Base-by-base conservation (phyloP, 305 asterid species). In the Striga hermonthica region DNA sequence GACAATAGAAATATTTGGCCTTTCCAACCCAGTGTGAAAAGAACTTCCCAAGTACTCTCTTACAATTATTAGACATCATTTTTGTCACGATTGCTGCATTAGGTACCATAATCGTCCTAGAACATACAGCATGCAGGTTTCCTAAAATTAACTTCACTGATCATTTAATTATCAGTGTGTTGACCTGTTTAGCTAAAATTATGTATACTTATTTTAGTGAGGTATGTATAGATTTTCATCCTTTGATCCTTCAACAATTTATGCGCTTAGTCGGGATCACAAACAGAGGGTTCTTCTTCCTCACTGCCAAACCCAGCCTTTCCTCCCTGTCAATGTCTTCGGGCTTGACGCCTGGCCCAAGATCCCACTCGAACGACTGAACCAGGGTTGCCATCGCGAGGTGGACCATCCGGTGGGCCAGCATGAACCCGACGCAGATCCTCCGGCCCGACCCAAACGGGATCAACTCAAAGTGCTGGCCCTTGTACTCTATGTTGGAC, bases 381-480 rank as follows among this genome's bases (percentile, higher is more conserved):
- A 84, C 74, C 66, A 87, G 83, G 12, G 80, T 84, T 1, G 87
- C 91, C 63, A 84, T 71, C 31, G 87, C 84, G 45, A 84, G 76
- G 74, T 84, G 91, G 12, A 80, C 73, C 2, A 78, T 68, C 3
- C 59, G 74, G 75, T 6, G 76, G 44, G 11, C 81, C 79, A 62
- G 79, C 0, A 69, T 53, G 47, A 79, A 72, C 3, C 76, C 90
- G 43, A 86, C 90, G 36, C 94, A 86, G 60, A 57, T 76, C 73
- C 90, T 69, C 48, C 89, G 70, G 0, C 90, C 93, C 0, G 83
- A 86, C 2, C 93, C 95, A 34, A 85, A 88, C 0, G 95, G 93
- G 12, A 88, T 74, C 34, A 88, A 56, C 79, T 85, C 92, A 15
- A 75, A 87, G 72, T 85, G 85, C 57, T 67, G 76, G 9, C 95